Percentiles rank a stretch among this genome's conserved stretches.
Evolutionary conservation across 169 alveolate genomes (phyloP).

Genomic region (Cryptosporidium parvum): DNA sequence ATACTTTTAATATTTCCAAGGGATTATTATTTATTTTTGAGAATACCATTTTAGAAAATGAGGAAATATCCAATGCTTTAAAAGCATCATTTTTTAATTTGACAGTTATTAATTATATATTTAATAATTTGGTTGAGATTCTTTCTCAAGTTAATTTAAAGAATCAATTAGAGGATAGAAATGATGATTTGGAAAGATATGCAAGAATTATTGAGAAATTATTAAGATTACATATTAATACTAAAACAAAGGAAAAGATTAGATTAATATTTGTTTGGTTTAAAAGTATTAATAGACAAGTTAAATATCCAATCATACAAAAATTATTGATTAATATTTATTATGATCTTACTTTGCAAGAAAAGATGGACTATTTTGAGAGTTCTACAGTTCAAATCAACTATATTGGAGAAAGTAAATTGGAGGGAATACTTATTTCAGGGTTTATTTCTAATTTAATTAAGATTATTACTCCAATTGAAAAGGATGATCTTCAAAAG

Average conservation of each 20-base stretch:
- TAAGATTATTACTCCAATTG: background rate
- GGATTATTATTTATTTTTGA: constrained; percentile 12
- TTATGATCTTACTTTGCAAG: constrained; percentile 19
- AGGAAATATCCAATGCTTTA: background rate
- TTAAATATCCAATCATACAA: constrained; percentile 40
- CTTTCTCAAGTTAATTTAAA: background rate
- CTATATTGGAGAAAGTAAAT: background rate
- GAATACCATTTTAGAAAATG: constrained; percentile 8
- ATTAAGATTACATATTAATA: background rate
- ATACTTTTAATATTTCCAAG: background rate
- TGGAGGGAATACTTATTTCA: background rate
- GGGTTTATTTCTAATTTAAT: constrained; percentile 2
- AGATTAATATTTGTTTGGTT: constrained; percentile 36
- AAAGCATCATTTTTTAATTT: constrained; percentile 29
- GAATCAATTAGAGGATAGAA: background rate
- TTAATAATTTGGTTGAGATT: constrained; percentile 19
- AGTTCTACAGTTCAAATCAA: background rate
- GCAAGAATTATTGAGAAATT: background rate
- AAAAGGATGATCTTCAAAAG: constrained; percentile 3
- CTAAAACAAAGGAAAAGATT: constrained; percentile 17
- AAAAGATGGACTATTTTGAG: constrained; percentile 28
- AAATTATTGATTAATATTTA: background rate
- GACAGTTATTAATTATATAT: constrained; percentile 35
- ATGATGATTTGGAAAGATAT: constrained; percentile 5
- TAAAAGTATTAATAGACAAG: constrained; percentile 14